Evolutionary conservation across 164 flowering plant genomes (phyloP), one percentile per base, ranked within the genome.

Genomic region (Stephania cephalantha): DNA sequence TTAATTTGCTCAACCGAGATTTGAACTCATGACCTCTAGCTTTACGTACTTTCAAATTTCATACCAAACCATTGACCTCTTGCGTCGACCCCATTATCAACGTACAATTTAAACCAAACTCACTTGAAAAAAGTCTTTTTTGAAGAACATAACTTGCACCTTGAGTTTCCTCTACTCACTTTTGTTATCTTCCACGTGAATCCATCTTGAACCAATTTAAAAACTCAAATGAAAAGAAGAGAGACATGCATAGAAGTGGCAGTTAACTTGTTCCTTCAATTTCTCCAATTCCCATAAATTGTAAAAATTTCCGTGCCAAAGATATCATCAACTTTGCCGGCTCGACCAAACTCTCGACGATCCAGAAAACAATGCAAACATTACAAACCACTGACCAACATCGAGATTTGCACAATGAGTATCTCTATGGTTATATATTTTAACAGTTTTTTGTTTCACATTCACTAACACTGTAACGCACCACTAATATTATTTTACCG

Each of bases 261-360:
- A 58, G 65, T 17, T 17, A 58, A 58, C 20, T 58, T 58, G 65
- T 58, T 58, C 65, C 22, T 58, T 58, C 65, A 58, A 58, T 17
- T 58, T 58, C 65, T n/a, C 65, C 65, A 58, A 69, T 18, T 69
- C 71, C 71, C 69, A 66, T 66, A 22, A 66, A 71, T 15, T 4
- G 42, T 35, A 35, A 68, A 17, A 58, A 71, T 71, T 71, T 76
- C 65, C 66, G 78, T 76, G 74, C 74, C 66, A 66, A 76, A 71
- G 45, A 75, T 48, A 71, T 46, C 42, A 71, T 46, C 42, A 30
- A 48, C 25, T 46, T 66, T 9, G 6, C 9, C 44, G 30, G 2
- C 65, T 13, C 4, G 3, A 58, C 68, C 46, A 12, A 65, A 65
- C 70, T 50, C 71, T n/a, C 42, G 11, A n/a, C 4, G 61, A 18